Evolutionary conservation across 345 rosid species (phyloP).

Genomic region (Brassica napus): DNA sequence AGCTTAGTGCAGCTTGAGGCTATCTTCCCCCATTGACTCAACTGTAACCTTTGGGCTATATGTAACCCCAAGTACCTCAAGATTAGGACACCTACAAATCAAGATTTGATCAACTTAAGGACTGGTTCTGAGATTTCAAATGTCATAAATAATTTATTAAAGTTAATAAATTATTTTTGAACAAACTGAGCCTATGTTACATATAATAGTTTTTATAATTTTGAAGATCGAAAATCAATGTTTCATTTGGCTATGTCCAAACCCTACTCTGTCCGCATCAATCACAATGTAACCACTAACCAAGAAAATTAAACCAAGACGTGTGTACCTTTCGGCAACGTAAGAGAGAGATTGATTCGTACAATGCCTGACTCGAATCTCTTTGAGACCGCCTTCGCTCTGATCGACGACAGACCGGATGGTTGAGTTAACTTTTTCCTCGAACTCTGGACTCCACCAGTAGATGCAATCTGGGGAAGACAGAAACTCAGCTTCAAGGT

Average conservation of each 20-base stretch:
- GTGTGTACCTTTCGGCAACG: constrained; percentile 58
- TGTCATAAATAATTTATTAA: too few relatives aligned
- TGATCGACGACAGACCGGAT: constrained; percentile 52
- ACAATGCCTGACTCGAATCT: constrained; percentile 46
- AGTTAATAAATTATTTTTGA: too few relatives aligned
- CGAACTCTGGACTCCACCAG: constrained; percentile 66
- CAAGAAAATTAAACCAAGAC: background rate
- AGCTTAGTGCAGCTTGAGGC: constrained; percentile 51
- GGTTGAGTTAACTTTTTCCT: constrained; percentile 56
- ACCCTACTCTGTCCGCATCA: too few relatives aligned
- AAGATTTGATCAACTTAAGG: background rate
- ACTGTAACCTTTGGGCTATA: constrained; percentile 60
- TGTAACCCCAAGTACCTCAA: constrained; percentile 58
- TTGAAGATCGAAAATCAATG: too few relatives aligned
- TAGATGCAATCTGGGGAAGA: background rate
- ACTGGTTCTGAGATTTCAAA: too few relatives aligned
- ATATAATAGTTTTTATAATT: too few relatives aligned
- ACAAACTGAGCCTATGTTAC: too few relatives aligned
- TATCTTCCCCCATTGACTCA: constrained; percentile 45
- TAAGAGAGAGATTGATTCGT: constrained; percentile 57
- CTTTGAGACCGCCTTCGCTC: constrained; percentile 51
- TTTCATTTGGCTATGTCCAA: too few relatives aligned
- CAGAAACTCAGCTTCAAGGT: constrained; percentile 55
- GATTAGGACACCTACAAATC: constrained; percentile 51
- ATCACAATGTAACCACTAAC: too few relatives aligned